phyloP scores from a whole-genome alignment of 257 asterid species.

The Solanum clarkiae region DNA sequence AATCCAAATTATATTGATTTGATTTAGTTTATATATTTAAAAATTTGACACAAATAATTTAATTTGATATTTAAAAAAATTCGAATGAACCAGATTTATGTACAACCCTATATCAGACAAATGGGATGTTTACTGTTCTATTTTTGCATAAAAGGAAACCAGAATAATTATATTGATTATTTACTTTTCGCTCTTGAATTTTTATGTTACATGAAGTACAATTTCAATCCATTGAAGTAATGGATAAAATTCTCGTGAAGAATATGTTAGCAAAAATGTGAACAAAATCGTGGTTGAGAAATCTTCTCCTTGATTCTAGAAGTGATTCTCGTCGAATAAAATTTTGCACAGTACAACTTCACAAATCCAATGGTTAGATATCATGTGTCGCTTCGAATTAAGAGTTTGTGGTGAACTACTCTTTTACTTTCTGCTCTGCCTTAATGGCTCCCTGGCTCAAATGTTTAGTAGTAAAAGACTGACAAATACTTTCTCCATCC shows the following conservation, averaged over 20 bases:
- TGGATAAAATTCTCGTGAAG: not conserved
- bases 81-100: too few species aligned
- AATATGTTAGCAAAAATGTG: too few species aligned
- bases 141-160: not conserved
- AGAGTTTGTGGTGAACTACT: not conserved
- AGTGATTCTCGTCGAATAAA: not conserved
- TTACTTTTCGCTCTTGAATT: too few species aligned
- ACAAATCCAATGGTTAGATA: not conserved
- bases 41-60: too few species aligned
- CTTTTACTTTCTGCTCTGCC: not conserved
- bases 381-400: not conserved
- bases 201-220: not conserved
- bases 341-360: not conserved
- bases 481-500: not conserved
- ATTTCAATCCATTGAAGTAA: not conserved
- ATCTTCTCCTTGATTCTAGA: not conserved
- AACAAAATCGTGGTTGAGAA: not conserved
- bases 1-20: too few species aligned
- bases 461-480: not conserved
- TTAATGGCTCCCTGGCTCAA: not conserved
- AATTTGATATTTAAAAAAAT: too few species aligned
- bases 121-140: not conserved
- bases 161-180: not conserved
- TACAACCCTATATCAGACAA: not conserved
- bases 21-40: too few species aligned